These are phyloP conservation scores for Colletotrichum siamense DNA, from an alignment of 2,329 filamentous ascomycete species.

Conservation along the genomic window DNA sequence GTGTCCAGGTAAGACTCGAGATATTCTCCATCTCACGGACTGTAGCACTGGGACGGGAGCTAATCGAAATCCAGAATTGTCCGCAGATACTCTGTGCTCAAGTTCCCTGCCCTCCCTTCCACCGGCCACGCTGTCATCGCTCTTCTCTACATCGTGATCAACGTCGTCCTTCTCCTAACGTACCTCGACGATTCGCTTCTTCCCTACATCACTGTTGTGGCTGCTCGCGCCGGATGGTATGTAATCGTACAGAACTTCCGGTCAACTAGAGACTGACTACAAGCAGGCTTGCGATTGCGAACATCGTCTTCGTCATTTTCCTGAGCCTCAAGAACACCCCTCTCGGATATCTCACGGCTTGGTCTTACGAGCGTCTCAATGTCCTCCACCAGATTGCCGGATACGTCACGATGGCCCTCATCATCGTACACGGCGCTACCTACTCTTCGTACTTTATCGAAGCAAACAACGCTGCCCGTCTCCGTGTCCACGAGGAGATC, in stretches of 20 bases:
- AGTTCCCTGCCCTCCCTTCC: conserved; percentile 18
- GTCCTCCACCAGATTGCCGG: conserved; percentile 61
- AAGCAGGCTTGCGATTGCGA: conserved; percentile 44
- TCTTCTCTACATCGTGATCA: conserved; percentile 35
- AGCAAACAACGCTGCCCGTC: conserved; percentile 28
- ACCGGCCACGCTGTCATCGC: conserved; percentile 35
- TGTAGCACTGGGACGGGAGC: neutral
- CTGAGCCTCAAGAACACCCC: conserved; percentile 63
- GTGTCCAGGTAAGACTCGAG: conserved; percentile 10
- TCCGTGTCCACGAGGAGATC: conserved; percentile 45
- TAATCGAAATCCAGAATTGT: conserved; percentile 1
- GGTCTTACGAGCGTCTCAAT: conserved; percentile 65
- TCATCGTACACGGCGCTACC: conserved; percentile 50
- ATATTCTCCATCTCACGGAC: neutral
- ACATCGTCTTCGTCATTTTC: conserved; percentile 58
- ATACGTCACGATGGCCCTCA: conserved; percentile 50
- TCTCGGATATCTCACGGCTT: conserved; percentile 55
- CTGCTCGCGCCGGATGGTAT: conserved; percentile 43
- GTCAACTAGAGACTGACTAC: neutral
- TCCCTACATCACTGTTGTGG: conserved; percentile 36
- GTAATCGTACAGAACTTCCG: neutral
- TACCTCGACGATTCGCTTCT: conserved; percentile 36
- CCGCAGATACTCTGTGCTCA: conserved; percentile 11
- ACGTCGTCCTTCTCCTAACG: conserved; percentile 36
- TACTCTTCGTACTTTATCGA: conserved; percentile 48